Conservation (phyloP, 2,329 filamentous ascomycete species). For the Penicillium sp. region DNA sequence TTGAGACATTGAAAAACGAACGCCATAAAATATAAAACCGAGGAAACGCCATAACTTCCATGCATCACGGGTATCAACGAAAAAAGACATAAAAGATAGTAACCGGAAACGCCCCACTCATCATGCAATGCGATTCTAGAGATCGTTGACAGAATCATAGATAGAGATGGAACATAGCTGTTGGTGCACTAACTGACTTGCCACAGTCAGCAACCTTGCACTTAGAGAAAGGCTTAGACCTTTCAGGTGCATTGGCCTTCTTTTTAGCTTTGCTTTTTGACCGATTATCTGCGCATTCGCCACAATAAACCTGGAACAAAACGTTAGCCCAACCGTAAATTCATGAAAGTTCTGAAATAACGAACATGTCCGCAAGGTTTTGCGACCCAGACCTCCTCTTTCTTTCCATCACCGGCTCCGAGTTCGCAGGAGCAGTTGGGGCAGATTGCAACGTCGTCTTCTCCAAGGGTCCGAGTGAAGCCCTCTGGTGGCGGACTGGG, state of each 20-base stretch:
- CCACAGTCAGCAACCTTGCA: constrained; percentile 47
- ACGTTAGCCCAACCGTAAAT: constrained; percentile 6
- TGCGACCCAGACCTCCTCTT: constrained; percentile 89
- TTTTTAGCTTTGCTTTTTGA: constrained; percentile 38
- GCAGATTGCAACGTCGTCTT: constrained; percentile 75
- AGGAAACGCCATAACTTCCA: constrained; percentile 18
- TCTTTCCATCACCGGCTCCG: constrained; percentile 66
- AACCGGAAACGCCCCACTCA: constrained; percentile 15
- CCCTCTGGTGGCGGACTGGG: constrained; percentile 68
- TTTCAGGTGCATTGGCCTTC: constrained; percentile 18
- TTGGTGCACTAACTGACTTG: constrained; percentile 39
- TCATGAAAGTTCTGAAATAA: constrained; percentile 13
- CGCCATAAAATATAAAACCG: not conserved
- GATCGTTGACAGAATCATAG: constrained; percentile 32
- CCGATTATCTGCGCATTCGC: constrained; percentile 46
- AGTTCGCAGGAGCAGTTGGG: constrained; percentile 85
- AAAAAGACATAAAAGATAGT: constrained; percentile 8
- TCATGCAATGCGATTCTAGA: constrained; percentile 18
- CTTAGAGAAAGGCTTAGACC: constrained; percentile 42
- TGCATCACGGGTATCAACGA: constrained; percentile 26
- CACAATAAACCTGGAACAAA: constrained; percentile 47
- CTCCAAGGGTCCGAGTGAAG: constrained; percentile 74
- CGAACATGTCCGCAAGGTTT: constrained; percentile 90
- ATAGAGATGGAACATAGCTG: constrained; percentile 49
- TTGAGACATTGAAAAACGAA: not conserved